These are phyloP conservation scores for Colletotrichum sp. DNA, from an alignment of 2,329 filamentous ascomycete species.

Conservation along the genomic window DNA sequence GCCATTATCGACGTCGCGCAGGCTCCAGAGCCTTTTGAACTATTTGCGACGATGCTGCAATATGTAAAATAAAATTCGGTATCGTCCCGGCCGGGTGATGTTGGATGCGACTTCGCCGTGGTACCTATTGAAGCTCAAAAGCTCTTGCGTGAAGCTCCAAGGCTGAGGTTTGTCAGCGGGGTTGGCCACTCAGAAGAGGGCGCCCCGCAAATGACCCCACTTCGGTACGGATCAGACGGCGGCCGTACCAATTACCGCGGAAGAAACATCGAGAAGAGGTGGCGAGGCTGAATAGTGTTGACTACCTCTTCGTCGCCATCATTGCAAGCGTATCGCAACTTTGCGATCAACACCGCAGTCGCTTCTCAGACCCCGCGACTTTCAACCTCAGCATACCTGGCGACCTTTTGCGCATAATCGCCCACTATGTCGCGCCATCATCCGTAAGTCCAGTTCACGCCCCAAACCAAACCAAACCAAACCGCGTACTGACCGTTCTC, in stretches of 20 bases:
- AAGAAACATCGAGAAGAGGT: constrained; percentile 20
- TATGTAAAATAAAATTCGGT: not conserved
- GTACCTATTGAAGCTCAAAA: not conserved
- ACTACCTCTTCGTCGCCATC: not conserved
- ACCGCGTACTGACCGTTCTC: constrained; percentile 29
- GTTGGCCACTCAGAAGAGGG: not conserved
- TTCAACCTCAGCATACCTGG: not conserved
- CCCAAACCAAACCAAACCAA: constrained; percentile 21
- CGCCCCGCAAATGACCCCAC: not conserved
- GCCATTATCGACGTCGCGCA: not conserved
- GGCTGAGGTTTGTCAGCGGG: constrained; percentile 22
- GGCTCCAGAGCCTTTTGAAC: too few relatives aligned
- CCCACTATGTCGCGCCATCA: constrained; percentile 88
- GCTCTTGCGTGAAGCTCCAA: constrained; percentile 8
- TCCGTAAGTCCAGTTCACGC: constrained; percentile 63
- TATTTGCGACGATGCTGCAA: not conserved
- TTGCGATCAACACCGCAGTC: not conserved
- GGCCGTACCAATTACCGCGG: constrained; percentile 4
- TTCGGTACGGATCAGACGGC: not conserved
- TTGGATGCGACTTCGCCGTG: not conserved
- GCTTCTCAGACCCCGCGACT: not conserved
- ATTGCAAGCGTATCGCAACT: not conserved
- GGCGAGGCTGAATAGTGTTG: constrained; percentile 52
- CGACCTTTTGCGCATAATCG: not conserved
- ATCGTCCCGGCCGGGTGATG: not conserved